Percentiles rank a stretch among this genome's conserved stretches.
These are phyloP conservation scores for Phaeoacremonium minimum DNA, from an alignment of 2,329 filamentous ascomycete species.

Conservation along the genomic window DNA sequence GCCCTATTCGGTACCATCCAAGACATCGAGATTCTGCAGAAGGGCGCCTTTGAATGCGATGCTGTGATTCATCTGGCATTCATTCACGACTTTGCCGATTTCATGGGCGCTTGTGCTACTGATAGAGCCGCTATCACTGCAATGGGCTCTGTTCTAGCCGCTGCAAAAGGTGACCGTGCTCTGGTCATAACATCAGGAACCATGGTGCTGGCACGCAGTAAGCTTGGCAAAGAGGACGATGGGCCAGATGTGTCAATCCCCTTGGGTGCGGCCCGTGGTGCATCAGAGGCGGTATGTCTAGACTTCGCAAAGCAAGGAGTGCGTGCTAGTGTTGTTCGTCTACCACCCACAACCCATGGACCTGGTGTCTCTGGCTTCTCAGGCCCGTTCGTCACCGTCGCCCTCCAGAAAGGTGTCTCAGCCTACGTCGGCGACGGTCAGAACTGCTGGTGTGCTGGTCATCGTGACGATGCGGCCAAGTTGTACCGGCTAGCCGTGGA, in stretches of 20 bases:
- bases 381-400: constrained; percentile 16
- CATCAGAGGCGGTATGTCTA: constrained; percentile 17
- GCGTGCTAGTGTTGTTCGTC: constrained; percentile 26
- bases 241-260: constrained; percentile 8
- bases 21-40: constrained; percentile 25
- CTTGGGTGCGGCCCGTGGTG: constrained; percentile 10
- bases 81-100: constrained; percentile 31
- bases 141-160: constrained; percentile 24
- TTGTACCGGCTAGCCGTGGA: constrained; percentile 30
- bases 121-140: constrained; percentile 30
- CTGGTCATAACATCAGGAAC: constrained; percentile 32
- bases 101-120: constrained; percentile 14
- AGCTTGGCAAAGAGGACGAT: constrained; percentile 22
- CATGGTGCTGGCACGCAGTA: constrained; percentile 17
- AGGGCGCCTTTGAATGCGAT: constrained; percentile 24
- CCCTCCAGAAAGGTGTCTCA: constrained; percentile 20
- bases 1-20: constrained; percentile 26
- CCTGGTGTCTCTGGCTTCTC: constrained; percentile 25
- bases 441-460: constrained; percentile 29
- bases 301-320: constrained; percentile 21
- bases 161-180: constrained; percentile 21
- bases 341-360: constrained; percentile 33
- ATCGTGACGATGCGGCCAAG: constrained; percentile 30
- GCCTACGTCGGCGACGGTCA: constrained; percentile 29
- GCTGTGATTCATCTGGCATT: constrained; percentile 37